Base-by-base conservation (phyloP, 805 yeast genomes). In the Wickerhamiella sergipiensis region DNA sequence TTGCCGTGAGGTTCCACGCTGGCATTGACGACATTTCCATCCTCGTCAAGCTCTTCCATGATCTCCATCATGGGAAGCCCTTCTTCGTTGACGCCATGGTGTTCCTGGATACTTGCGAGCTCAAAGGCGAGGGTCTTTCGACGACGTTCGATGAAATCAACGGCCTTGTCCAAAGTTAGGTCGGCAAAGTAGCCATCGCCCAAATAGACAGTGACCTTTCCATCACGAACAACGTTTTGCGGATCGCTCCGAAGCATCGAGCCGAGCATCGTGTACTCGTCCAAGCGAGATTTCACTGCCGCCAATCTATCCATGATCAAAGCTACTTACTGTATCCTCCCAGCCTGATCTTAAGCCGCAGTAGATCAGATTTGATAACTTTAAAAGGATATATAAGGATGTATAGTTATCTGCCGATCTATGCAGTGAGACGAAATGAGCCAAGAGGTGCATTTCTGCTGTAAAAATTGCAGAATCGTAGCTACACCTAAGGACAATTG, bases 21-120 rank as follows among this genome's bases (percentile, higher is more conserved):
- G n/a, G 78, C 61, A 13, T 54, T 64, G 0, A 83, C 61, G 1
- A 88, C 73, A 53, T 84, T 79, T 0, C 80, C 96, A n/a, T 84
- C 80, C 0, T 85, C 95, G 64, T 88, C 95, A 39, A 89, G 64
- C 49, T 80, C 84, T 61, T 88, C 97, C 49, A 80, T 72, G 21
- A 89, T 89, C 52, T 88, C 96, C 79, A 87, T 78, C 22, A 85
- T 69, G 0, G 86, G 88, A 1, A 80, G 59, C 1, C 72, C 78
- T 15, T 75, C 80, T 2, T 69, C 77, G 21, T 68, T 67, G 8
- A 58, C 39, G 1, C 59, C 59, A 13, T 55, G 48, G 4, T 55
- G 43, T 8, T 53, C 55, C 24, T 52, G 26, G 23, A 57, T 17
- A 15, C 52, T n/a, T 1, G 45, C 48, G 19, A 57, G 43, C 38